Base-by-base conservation (phyloP, 768 basidiomycete species). In the Boletus edulis region DNA sequence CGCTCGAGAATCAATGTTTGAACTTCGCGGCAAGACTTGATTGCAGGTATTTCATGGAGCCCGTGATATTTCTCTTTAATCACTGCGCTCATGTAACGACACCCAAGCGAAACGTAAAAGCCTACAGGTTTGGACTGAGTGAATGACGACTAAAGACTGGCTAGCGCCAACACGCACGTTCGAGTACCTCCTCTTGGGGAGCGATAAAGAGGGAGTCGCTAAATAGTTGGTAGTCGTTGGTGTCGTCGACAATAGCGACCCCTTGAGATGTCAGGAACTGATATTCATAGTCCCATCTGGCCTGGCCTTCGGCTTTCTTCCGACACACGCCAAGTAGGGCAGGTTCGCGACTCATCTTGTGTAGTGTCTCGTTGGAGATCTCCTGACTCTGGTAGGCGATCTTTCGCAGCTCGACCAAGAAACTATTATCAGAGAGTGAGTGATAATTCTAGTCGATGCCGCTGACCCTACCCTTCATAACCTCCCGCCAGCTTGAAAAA, bases 151-250 rank as follows among this genome's bases (percentile, higher is more conserved):
- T 27, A n/a, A n/a, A 35, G 18, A n/a, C n/a, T n/a, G n/a, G n/a
- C 6, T 34, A 2, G 45, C 22, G 31, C 18, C 5, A 37, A 45
- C 20, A 14, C 60, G 43, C 56, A 89, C 84, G 81, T 83, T 96
- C 94, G 4, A 96, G 76, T 4, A 87, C 77, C 62, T 94, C 91
- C 68, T 97, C 94, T 67, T 94, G n/a, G 89, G 1, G 87, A 8
- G 87, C 89, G 8, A 79, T 80, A 60, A 85, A 89, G 14, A 94
- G 72, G 4, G 76, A 76, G 39, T 84, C 82, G 13, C 84, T 84
- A 66, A 94, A 94, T 15, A 85, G 75, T 57, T 89, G 85, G 61
- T 86, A 82, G 8, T 84, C 75, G 44, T 87, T 85, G 10, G 83
- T 83, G 64, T 95, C 91, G 66, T 98, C 93, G 13, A 89, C 87